Evolutionary conservation across 257 asterid species (phyloP), one percentile per base, ranked within the genome.

Genomic region (Rehmannia glutinosa): DNA sequence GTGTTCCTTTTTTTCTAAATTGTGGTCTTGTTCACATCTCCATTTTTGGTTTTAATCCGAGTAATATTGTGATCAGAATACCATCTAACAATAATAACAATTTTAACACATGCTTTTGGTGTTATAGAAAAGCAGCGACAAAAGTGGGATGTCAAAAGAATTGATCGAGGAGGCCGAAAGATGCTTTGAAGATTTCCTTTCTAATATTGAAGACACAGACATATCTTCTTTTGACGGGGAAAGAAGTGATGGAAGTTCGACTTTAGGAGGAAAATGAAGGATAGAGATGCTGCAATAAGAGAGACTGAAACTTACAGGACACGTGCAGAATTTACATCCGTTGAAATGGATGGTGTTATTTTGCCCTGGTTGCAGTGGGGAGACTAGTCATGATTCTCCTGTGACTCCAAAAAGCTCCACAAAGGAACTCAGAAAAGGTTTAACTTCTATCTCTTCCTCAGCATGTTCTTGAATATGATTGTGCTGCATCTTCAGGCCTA

Each of bases 351-450:
- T 56, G 97, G 96, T 51, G 84, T 91, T 73, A 63, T 69, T 62
- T 76, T 91, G 58, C 97, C 97, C 62, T 91, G 97, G 97, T 70
- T 91, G 81, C 88, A 86, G 75, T 91, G 97, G 97, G n/a, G 97
- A 86, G 78, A 84, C 96, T 49, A 77, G 81, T 73, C 81, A 75
- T 66, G 95, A 84, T 66, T 74, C 76, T 80, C 90, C 85, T 70
- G 74, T 72, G 6, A 84, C 83, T 65, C 88, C 80, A 20, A 80
- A n/a, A 80, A 72, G 51, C 85, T 51, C 47, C 73, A 45, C 62
- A 68, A 5, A 78, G 81, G 82, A 78, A 84, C 72, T 73, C 80
- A 2, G 80, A 80, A 47, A 80, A 81, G 95, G 97, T 88, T n/a
- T 49, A 70, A 46, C 75, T 58, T 69, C 53, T 21, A 11, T 3